Conservation (phyloP, 352 stramenopile species). For the Discostella stelligera region DNA sequence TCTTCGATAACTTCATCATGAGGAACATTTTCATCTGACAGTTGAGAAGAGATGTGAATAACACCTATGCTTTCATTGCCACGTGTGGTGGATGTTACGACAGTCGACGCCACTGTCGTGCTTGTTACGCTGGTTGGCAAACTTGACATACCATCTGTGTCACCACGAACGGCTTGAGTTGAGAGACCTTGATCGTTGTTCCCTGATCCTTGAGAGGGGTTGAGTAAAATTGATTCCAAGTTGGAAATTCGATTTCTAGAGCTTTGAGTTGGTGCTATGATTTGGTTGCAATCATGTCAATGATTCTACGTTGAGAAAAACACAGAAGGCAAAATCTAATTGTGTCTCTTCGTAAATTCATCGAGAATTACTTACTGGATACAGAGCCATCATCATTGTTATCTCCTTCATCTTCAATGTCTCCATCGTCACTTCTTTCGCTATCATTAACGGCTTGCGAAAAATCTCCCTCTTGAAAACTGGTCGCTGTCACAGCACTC, state of each 20-base stretch:
- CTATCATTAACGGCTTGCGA: slow-evolving; percentile 15
- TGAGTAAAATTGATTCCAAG: slow-evolving; percentile 65
- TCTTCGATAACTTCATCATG: slow-evolving; percentile 27
- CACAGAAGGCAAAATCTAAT: neutral
- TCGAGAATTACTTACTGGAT: slow-evolving; percentile 48
- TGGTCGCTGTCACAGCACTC: slow-evolving; percentile 56
- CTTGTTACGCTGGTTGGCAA: slow-evolving; percentile 56
- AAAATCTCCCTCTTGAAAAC: slow-evolving; percentile 53
- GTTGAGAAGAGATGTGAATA: slow-evolving; percentile 31
- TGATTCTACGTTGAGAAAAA: slow-evolving; percentile 2
- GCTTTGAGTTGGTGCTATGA: slow-evolving; percentile 37
- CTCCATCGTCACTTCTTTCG: slow-evolving; percentile 31
- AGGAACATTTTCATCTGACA: slow-evolving; percentile 38
- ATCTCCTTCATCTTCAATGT: slow-evolving; percentile 48
- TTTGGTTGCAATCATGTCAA: neutral
- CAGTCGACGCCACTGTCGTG: slow-evolving; percentile 52
- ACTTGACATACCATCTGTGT: slow-evolving; percentile 57
- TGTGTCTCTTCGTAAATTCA: neutral
- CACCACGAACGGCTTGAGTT: slow-evolving; percentile 43
- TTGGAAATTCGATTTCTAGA: slow-evolving; percentile 53
- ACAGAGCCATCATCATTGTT: slow-evolving; percentile 40
- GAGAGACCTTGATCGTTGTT: slow-evolving; percentile 49
- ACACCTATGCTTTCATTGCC: slow-evolving; percentile 44
- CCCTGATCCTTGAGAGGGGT: slow-evolving; percentile 38
- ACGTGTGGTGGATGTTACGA: slow-evolving; percentile 49